These are phyloP conservation scores for Stentor roeselii DNA, from an alignment of 73 alveolate species.

Conservation along the genomic window DNA sequence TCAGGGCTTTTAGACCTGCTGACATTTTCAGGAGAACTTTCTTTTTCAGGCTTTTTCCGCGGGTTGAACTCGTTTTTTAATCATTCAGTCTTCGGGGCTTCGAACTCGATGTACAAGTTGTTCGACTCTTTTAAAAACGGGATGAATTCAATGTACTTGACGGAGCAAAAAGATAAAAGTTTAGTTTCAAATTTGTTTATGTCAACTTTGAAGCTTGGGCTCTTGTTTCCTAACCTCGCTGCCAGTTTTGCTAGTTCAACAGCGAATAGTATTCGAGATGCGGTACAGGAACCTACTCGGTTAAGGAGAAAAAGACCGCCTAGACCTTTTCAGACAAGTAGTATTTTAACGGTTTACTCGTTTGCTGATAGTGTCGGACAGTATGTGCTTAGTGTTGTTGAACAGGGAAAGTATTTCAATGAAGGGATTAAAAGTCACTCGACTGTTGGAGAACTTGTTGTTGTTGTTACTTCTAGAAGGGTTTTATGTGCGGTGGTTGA, in stretches of 20 bases:
- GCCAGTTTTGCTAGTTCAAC: neutral
- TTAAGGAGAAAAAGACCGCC: slow-evolving; percentile 1
- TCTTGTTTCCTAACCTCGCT: neutral
- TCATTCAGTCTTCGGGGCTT: slow-evolving; percentile 16
- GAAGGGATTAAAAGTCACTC: slow-evolving; percentile 5
- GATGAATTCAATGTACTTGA: neutral
- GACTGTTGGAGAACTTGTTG: neutral
- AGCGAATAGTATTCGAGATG: slow-evolving; percentile 15
- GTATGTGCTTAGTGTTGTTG: slow-evolving; percentile 1
- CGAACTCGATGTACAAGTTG: neutral
- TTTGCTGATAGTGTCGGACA: slow-evolving; percentile 14
- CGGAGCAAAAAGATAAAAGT: neutral
- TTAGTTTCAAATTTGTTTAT: neutral
- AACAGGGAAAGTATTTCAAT: slow-evolving; percentile 11
- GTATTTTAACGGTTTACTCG: neutral
- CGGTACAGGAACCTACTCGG: neutral
- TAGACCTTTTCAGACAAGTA: neutral
- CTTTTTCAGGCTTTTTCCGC: neutral
- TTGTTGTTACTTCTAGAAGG: slow-evolving; percentile 24
- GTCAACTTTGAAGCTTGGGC: neutral
- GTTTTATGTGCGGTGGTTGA: slow-evolving; percentile 13
- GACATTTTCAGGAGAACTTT: neutral
- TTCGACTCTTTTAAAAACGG: slow-evolving; percentile 23
- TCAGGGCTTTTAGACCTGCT: slow-evolving; percentile 4
- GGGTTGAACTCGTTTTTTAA: neutral